Conservation (phyloP, 2,329 filamentous ascomycete species). For the Coniochaeta prunicola region DNA sequence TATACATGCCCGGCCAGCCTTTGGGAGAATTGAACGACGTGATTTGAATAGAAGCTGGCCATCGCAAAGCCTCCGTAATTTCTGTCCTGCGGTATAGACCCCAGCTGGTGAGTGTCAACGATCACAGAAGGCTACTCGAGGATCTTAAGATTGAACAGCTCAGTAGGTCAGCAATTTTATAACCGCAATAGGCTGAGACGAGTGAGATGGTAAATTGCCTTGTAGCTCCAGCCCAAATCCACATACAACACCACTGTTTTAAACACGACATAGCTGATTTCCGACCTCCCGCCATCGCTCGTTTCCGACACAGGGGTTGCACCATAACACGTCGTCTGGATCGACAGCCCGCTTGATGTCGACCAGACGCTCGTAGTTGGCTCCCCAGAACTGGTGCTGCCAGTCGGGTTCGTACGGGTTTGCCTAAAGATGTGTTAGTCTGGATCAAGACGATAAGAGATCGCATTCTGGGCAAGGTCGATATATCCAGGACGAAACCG, state of each 20-base stretch:
- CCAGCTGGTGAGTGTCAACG: no score
- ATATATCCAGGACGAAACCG: no score
- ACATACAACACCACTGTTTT: not conserved
- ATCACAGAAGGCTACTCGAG: no score
- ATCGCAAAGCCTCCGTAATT: no score
- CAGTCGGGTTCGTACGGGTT: slow-evolving; percentile 11
- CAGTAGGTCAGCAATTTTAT: no score
- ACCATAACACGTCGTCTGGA: slow-evolving; percentile 30
- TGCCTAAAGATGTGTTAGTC: slow-evolving; percentile 1
- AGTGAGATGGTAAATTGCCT: not conserved
- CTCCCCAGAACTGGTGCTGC: slow-evolving; percentile 19
- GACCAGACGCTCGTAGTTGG: slow-evolving; percentile 26
- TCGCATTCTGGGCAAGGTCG: no score
- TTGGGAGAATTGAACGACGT: not conserved
- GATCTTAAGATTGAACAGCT: no score
- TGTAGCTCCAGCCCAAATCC: not conserved
- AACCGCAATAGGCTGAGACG: not conserved
- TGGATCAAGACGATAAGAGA: no score
- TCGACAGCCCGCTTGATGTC: slow-evolving; percentile 27
- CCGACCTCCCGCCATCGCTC: slow-evolving; percentile 18
- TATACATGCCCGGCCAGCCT: not conserved
- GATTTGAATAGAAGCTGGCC: no score
- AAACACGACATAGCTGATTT: slow-evolving; percentile 11
- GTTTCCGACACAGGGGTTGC: slow-evolving; percentile 27
- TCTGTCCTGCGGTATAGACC: no score